phyloP scores from a whole-genome alignment of 345 rosid species.

The Melastoma malabathricum region DNA sequence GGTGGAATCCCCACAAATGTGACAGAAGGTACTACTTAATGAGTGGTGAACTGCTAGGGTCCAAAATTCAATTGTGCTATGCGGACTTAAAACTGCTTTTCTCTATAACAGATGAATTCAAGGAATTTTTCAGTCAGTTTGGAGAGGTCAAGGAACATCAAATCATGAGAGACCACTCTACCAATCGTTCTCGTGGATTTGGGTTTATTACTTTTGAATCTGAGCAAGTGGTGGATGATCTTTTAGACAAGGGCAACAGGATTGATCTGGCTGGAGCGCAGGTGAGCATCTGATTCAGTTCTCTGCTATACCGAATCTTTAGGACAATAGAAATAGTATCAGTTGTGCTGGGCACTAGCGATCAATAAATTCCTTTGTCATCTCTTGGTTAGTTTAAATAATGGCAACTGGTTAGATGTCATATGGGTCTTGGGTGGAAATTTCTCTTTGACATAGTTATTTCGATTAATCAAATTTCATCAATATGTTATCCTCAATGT shows the following conservation, averaged over 20 bases:
- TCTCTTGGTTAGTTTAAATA: too few species aligned
- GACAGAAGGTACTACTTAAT: slow-evolving; percentile 45
- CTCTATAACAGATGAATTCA: slow-evolving; percentile 46
- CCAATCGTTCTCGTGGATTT: slow-evolving; percentile 74
- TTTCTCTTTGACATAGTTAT: too few species aligned
- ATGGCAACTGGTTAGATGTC: too few species aligned
- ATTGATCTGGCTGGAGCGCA: slow-evolving; percentile 56
- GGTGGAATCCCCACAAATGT: slow-evolving; percentile 86
- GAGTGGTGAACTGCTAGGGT: background rate
- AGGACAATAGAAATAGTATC: too few species aligned
- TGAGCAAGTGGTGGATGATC: slow-evolving; percentile 58
- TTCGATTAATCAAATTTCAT: too few species aligned
- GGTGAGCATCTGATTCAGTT: slow-evolving; percentile 14
- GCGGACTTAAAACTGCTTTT: slow-evolving; percentile 5
- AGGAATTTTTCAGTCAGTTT: slow-evolving; percentile 54
- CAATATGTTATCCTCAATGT: too few species aligned
- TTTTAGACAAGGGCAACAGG: slow-evolving; percentile 55
- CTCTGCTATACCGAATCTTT: too few species aligned
- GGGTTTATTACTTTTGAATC: slow-evolving; percentile 62
- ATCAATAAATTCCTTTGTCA: too few species aligned
- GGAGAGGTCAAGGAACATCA: slow-evolving; percentile 69
- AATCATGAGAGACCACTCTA: slow-evolving; percentile 56
- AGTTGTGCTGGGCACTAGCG: too few species aligned
- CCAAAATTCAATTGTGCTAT: background rate
- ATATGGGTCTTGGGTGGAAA: too few species aligned